Conservation (phyloP, 106 monocot species). For the Vanilla planifolia region DNA sequence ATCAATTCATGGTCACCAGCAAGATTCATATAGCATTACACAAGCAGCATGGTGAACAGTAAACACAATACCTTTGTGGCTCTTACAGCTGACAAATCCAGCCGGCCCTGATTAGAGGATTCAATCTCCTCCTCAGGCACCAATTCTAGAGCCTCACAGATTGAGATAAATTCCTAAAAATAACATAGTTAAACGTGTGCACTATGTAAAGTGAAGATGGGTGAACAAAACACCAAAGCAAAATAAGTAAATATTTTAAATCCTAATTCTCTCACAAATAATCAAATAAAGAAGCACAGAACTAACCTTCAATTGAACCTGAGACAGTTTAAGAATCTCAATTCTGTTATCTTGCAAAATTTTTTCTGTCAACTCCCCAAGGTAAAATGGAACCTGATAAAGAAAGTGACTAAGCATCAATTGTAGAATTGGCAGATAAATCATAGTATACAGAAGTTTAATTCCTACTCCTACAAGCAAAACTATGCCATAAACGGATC, state of each 20-base stretch:
- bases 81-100: constrained; percentile 43
- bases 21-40: not conserved
- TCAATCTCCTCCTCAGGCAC: constrained; percentile 86
- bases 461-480: constrained; percentile 1
- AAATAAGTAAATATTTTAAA: not conserved
- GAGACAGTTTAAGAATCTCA: constrained; percentile 54
- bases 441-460: not conserved
- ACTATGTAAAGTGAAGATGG: not conserved
- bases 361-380: constrained; percentile 81
- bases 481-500: not conserved
- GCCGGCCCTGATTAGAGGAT: constrained; percentile 12
- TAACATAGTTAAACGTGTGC: not conserved
- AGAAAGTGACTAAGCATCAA: not conserved
- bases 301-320: constrained; percentile 74
- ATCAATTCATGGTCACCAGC: no score
- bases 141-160: constrained; percentile 88
- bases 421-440: not conserved
- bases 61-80: constrained; percentile 73
- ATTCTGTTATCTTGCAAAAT: constrained; percentile 59
- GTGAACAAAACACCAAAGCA: not conserved
- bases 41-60: not conserved
- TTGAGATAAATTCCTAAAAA: constrained; percentile 85
- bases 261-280: not conserved
- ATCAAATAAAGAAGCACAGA: not conserved
- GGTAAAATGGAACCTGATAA: constrained; percentile 72